Conservation (phyloP, 257 asterid species). For the Jacaranda copaia region DNA sequence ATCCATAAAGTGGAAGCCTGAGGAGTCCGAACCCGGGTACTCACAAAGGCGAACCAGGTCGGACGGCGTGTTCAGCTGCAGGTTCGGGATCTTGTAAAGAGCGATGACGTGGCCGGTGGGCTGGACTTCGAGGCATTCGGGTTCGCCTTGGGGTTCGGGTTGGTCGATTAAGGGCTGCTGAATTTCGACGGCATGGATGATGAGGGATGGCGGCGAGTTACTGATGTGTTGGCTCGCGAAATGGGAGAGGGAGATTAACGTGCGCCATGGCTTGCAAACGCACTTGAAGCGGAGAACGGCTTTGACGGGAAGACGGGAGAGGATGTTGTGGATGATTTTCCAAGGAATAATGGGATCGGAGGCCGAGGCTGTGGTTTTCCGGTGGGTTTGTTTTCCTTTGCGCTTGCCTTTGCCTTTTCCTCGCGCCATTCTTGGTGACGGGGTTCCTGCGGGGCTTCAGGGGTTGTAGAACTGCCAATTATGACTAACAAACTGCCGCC, state of each 20-base stretch:
- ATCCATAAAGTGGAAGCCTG: no score
- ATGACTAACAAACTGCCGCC: no score
- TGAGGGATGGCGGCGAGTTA: not conserved
- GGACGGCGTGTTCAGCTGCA: not conserved
- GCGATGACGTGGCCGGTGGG: not conserved
- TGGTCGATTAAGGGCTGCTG: not conserved
- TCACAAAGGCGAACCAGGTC: not conserved
- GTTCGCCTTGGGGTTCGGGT: not conserved
- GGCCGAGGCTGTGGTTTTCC: not conserved
- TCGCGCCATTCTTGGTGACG: no score
- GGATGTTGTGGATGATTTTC: not conserved
- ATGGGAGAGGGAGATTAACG: not conserved
- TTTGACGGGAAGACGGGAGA: conserved; percentile 1
- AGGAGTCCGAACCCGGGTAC: not conserved
- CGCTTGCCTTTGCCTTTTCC: no score
- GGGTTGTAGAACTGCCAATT: no score
- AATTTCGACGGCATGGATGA: not conserved
- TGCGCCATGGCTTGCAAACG: not conserved
- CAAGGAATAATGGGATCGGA: not conserved
- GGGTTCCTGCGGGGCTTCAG: not conserved
- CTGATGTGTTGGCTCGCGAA: not conserved
- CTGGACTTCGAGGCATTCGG: not conserved
- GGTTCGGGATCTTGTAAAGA: not conserved
- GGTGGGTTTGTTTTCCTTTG: no score
- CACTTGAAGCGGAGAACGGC: not conserved